Evolutionary conservation across 768 basidiomycete species (phyloP), one percentile per base, ranked within the genome.

Genomic region (Mycena rosella): DNA sequence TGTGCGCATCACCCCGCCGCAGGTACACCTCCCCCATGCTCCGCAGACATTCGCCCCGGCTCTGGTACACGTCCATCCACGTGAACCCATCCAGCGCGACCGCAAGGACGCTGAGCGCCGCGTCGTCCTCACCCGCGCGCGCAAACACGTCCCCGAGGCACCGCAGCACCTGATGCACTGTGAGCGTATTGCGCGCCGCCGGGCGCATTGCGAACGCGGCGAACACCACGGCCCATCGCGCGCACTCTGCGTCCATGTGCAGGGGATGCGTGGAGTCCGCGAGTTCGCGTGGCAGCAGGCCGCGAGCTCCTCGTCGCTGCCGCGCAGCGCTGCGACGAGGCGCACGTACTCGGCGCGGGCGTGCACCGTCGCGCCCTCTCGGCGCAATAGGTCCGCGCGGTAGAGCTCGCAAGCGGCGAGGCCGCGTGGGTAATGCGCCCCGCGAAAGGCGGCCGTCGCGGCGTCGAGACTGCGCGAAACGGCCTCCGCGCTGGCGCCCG

Each of bases 21-120:
- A 53, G 17, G 40, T 40, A 14, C 18, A 62, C 2, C 13, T 62
- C 49, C 18, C 49, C 51, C 11, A 62, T 44, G 5, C 26, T 22
- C 10, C 26, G 36, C 60, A 63, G 44, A n/a, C 62, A 63, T 22
- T 48, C 45, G 22, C 30, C 58, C 15, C 47, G 5, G 34, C 44
- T 48, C 22, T 42, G 36, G 22, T 61, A 48, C 24, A 51, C 49
- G n/a, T 61, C 48, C 48, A 52, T 61, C 3, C 20, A 13, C 9
- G 36, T 57, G 32, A 34, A 49, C 18, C 54, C 63, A 2, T 63
- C 52, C 54, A 64, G 53, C 24, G 54, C 45, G 0, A 56, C 26
- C 22, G 2, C 30, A 2, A 56, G 30, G 4, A 57, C 10, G 17
- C 24, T 53, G 27, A 26, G 18, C n/a, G 56, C 56, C 10, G 24